phyloP scores from a whole-genome alignment of 306 rosid genomes.

The Glycine latifolia region DNA sequence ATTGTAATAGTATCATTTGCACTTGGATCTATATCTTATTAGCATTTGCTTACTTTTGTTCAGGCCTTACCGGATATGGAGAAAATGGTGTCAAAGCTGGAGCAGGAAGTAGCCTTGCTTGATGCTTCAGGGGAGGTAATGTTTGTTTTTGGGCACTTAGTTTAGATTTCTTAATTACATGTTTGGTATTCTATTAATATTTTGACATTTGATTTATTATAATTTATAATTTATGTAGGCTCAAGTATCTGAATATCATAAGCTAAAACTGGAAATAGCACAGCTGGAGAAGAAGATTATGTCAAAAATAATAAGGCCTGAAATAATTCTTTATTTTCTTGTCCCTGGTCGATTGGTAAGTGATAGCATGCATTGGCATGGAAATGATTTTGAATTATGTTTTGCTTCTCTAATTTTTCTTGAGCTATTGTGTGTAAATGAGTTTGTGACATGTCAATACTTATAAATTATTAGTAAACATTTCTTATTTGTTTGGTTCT shows the following conservation, averaged over 20 bases:
- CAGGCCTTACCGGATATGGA: slow-evolving; percentile 96
- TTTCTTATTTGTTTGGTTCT: neutral
- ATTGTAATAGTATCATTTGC: slow-evolving; percentile 36
- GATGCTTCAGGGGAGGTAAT: slow-evolving; percentile 94
- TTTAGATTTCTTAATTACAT: slow-evolving; percentile 40
- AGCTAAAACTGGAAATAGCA: slow-evolving; percentile 78
- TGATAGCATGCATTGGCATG: slow-evolving; percentile 15
- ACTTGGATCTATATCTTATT: slow-evolving; percentile 30
- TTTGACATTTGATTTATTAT: slow-evolving; percentile 19
- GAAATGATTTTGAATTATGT: slow-evolving; percentile 12
- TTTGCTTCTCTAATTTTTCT: slow-evolving; percentile 16
- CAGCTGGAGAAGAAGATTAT: slow-evolving; percentile 93
- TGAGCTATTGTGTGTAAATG: slow-evolving; percentile 19
- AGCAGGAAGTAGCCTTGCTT: slow-evolving; percentile 86
- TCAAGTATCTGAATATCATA: slow-evolving; percentile 89
- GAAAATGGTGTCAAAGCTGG: slow-evolving; percentile 75
- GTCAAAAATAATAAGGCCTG: slow-evolving; percentile 92
- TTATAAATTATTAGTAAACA: neutral
- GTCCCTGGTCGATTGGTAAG: slow-evolving; percentile 98
- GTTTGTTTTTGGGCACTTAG: slow-evolving; percentile 20
- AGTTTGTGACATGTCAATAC: neutral
- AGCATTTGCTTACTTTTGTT: slow-evolving; percentile 37
- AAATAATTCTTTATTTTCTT: slow-evolving; percentile 83
- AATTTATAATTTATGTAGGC: slow-evolving; percentile 60
- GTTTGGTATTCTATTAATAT: slow-evolving; percentile 1